Percentiles rank a stretch among this genome's conserved stretches.
phyloP scores from a whole-genome alignment of 495 filamentous ascomycete genomes.

The Penicillium malachiteum region DNA sequence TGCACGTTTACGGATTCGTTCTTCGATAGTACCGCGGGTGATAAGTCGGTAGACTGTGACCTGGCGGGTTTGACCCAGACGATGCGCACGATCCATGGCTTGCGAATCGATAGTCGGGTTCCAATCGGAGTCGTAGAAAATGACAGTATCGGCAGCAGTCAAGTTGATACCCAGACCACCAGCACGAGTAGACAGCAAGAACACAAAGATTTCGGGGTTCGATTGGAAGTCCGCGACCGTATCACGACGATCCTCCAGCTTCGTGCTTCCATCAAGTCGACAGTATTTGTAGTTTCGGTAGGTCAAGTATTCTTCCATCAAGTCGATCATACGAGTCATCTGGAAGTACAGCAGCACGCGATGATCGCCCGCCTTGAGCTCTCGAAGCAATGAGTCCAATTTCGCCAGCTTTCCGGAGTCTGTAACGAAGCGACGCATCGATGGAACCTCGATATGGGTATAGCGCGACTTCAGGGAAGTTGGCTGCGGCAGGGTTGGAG shows the following conservation, averaged over 20 bases:
- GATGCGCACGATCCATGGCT: conserved; percentile 98
- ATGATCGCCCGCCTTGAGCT: conserved; percentile 88
- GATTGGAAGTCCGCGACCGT: conserved; percentile 97
- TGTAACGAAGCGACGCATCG: conserved; percentile 98
- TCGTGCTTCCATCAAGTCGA: conserved; percentile 95
- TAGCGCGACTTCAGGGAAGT: conserved; percentile 77
- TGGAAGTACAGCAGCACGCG: conserved; percentile 99
- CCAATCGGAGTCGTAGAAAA: conserved; percentile 99
- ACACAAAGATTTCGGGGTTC: conserved; percentile 90
- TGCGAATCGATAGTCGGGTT: conserved; percentile 98
- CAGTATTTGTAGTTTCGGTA: conserved; percentile 99
- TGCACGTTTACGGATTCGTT: conserved; percentile 95
- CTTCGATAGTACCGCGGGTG: conserved; percentile 95
- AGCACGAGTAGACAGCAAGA: conserved; percentile 91
- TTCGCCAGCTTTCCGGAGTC: conserved; percentile 95
- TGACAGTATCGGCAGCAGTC: conserved; percentile 89
- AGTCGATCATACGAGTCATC: conserved; percentile 99
- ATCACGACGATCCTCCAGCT: conserved; percentile 93
- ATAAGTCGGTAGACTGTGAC: conserved; percentile 98
- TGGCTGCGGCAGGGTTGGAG: conserved; percentile 68
- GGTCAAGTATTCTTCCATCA: conserved; percentile 98
- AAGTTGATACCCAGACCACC: conserved; percentile 98
- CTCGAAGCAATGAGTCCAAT: conserved; percentile 79
- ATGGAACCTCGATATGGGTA: conserved; percentile 88
- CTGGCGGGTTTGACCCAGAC: conserved; percentile 92